These are phyloP conservation scores for Daldinia decipiens DNA, from an alignment of 495 filamentous ascomycete genomes.

Conservation along the genomic window DNA sequence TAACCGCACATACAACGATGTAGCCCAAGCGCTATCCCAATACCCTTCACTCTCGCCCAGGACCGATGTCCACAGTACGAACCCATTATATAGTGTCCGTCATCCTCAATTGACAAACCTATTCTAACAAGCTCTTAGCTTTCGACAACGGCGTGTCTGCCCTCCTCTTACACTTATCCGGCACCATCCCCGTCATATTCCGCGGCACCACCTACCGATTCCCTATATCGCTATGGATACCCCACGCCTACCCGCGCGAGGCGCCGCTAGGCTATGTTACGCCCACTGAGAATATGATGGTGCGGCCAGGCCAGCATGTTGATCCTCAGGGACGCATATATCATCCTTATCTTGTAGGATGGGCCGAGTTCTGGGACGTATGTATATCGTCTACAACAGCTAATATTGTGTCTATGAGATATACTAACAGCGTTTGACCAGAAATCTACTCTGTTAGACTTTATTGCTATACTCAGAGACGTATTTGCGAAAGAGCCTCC, in stretches of 20 bases:
- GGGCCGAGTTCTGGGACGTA: constrained; percentile 91
- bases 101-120: constrained; percentile 3
- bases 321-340: constrained; percentile 94
- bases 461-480: constrained; percentile 82
- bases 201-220: constrained; percentile 91
- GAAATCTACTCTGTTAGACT: constrained; percentile 83
- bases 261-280: constrained; percentile 88
- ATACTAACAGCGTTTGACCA: constrained; percentile 47
- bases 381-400: constrained; percentile 52
- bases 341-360: constrained; percentile 92
- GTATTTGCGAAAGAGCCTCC: constrained; percentile 96
- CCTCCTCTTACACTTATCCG: constrained; percentile 85
- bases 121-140: constrained; percentile 60
- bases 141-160: constrained; percentile 89
- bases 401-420: neutral
- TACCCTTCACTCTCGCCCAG: constrained; percentile 87
- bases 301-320: constrained; percentile 92
- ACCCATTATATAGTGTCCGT: neutral
- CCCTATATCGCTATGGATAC: constrained; percentile 94
- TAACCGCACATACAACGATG: constrained; percentile 90
- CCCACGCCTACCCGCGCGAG: constrained; percentile 87
- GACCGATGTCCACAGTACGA: constrained; percentile 94
- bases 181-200: constrained; percentile 88
- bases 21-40: constrained; percentile 81
- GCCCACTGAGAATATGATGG: constrained; percentile 86